phyloP scores from a whole-genome alignment of 169 alveolate species.

The Plasmodium sp. region DNA sequence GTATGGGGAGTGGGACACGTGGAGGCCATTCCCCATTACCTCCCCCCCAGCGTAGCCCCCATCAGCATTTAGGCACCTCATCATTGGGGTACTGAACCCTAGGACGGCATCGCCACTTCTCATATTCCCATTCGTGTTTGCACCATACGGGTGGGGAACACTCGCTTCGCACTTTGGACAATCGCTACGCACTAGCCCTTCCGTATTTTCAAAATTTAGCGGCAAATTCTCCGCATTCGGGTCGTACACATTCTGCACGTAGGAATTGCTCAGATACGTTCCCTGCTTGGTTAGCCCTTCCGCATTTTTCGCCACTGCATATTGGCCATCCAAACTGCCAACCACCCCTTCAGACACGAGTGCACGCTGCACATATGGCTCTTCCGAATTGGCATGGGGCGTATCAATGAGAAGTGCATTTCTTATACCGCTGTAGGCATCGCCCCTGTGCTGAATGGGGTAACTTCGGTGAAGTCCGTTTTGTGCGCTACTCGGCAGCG shows the following conservation, averaged over 20 bases:
- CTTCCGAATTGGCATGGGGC: background rate
- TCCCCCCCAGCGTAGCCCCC: background rate
- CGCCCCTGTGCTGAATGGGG: background rate
- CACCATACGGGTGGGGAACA: background rate
- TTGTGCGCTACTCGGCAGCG: background rate
- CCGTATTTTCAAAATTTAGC: background rate
- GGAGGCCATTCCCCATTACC: background rate
- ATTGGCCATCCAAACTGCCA: too few species aligned
- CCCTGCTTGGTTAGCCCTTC: too few species aligned
- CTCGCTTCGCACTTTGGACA: background rate
- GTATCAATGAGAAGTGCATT: background rate
- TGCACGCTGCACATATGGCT: background rate
- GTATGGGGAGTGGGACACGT: background rate
- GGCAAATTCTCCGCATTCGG: background rate
- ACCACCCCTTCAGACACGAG: too few species aligned
- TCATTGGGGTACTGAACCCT: background rate
- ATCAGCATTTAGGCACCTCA: background rate
- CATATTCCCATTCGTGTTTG: background rate
- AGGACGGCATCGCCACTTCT: background rate
- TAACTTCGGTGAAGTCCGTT: background rate
- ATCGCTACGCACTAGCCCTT: background rate
- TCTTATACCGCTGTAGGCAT: background rate
- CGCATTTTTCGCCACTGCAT: too few species aligned
- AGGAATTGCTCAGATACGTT: too few species aligned
- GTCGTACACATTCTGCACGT: background rate